phyloP scores from a whole-genome alignment of 208 protist species.

The Tritrichomonas musculus region DNA sequence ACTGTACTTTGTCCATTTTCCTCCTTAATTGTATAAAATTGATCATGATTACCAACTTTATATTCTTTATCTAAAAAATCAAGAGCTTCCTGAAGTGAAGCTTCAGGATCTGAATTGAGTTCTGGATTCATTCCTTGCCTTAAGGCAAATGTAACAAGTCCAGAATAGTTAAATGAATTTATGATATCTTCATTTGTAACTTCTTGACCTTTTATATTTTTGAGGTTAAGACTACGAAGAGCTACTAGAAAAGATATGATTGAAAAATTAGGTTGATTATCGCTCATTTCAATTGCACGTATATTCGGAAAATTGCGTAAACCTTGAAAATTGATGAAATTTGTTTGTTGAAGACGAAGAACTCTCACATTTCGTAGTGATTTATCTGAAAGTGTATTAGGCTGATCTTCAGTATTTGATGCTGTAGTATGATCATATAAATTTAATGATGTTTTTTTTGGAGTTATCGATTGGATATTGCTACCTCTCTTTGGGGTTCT shows the following conservation, averaged over 20 bases:
- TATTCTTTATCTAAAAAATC: neutral
- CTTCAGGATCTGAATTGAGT: neutral
- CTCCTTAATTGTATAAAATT: neutral
- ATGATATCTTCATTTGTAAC: neutral
- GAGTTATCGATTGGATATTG: no score
- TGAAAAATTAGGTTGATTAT: neutral
- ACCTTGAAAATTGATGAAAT: neutral
- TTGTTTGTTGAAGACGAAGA: neutral
- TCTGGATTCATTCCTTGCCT: slow-evolving; percentile 10
- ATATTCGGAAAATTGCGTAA: neutral
- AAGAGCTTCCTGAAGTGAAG: neutral
- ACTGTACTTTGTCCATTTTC: no score
- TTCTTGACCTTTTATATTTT: neutral
- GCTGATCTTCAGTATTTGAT: no score
- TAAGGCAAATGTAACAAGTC: neutral
- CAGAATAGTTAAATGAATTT: neutral
- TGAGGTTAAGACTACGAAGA: neutral
- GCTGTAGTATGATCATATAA: no score
- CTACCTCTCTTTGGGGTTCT: no score
- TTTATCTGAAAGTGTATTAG: neutral
- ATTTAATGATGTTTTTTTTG: no score
- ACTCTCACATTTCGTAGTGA: neutral
- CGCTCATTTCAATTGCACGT: neutral
- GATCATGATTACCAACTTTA: neutral
- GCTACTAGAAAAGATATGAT: neutral